phyloP scores from a whole-genome alignment of 225 moss, liverwort and hornwort species.

The Physcomitrium patens region DNA sequence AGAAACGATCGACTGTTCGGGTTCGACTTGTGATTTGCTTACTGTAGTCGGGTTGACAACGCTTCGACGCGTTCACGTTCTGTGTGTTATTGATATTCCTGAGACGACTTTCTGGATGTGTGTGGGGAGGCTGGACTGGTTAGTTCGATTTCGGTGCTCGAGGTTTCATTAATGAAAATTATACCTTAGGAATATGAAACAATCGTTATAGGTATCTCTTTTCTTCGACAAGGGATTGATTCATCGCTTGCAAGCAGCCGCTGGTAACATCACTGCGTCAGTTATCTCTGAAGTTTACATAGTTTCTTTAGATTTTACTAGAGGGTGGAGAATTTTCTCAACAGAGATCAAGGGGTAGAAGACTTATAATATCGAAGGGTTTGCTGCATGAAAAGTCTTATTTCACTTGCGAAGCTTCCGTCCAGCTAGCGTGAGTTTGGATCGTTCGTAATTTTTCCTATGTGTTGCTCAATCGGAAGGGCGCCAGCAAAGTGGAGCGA shows the following conservation, averaged over 20 bases:
- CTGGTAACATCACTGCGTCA: too few relatives aligned
- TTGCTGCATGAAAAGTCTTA: conserved; percentile 44
- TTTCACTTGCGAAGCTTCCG: conserved; percentile 2
- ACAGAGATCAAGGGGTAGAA: background rate
- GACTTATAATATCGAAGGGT: background rate
- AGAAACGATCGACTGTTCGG: too few relatives aligned
- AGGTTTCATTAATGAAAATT: too few relatives aligned
- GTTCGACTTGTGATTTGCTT: too few relatives aligned
- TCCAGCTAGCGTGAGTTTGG: conserved; percentile 34
- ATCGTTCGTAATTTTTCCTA: conserved; percentile 43
- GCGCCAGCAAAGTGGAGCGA: conserved; percentile 67
- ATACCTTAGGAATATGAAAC: too few relatives aligned
- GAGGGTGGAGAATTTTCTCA: background rate
- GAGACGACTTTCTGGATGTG: too few relatives aligned
- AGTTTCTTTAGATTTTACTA: background rate
- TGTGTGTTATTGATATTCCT: background rate
- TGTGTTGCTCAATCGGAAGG: conserved; percentile 63
- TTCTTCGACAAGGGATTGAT: too few relatives aligned
- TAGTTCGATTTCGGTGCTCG: too few relatives aligned
- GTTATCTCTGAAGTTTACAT: too few relatives aligned
- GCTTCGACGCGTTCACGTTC: background rate
- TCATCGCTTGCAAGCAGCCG: too few relatives aligned
- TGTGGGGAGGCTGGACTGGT: too few relatives aligned
- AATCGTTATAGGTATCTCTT: too few relatives aligned
- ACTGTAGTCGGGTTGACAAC: background rate